Conservation (phyloP, 2,329 filamentous ascomycete genomes). For the Clarireedia homoeocarpa region DNA sequence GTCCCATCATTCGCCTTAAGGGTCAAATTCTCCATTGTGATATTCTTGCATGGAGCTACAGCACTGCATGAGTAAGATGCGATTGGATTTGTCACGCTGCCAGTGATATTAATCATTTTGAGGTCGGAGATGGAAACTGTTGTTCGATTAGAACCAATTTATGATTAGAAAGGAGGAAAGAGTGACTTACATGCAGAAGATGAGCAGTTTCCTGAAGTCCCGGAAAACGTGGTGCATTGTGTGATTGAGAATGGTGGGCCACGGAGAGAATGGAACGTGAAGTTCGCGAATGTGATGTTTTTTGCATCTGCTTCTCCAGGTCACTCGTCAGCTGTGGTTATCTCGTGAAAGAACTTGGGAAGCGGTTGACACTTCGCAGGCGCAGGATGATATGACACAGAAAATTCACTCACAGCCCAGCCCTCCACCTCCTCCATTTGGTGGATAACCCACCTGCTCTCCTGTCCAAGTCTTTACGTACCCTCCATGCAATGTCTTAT, state of each 20-base stretch:
- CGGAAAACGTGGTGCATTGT: constrained; percentile 34
- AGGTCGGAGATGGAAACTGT: neutral
- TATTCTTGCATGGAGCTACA: neutral
- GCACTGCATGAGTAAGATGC: constrained; percentile 1
- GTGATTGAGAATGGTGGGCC: constrained; percentile 27
- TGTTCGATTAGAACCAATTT: too few species aligned
- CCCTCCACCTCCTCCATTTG: constrained; percentile 52
- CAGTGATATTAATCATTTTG: neutral
- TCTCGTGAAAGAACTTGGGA: too few species aligned
- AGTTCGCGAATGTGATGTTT: constrained; percentile 3
- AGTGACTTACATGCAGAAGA: constrained; percentile 20
- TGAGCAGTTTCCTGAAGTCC: constrained; percentile 32
- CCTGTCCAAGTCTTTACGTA: constrained; percentile 55
- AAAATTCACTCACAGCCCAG: constrained; percentile 30
- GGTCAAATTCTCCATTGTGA: constrained; percentile 1
- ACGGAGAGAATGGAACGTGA: constrained; percentile 1
- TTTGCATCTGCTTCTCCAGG: constrained; percentile 2
- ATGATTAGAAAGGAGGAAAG: neutral
- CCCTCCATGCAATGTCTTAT: constrained; percentile 6
- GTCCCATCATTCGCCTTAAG: neutral
- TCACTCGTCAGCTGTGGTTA: too few species aligned
- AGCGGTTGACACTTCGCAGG: too few species aligned
- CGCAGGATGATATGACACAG: too few species aligned
- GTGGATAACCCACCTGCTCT: constrained; percentile 41
- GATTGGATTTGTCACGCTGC: constrained; percentile 1